Conservation (phyloP, 495 filamentous ascomycete genomes). For the Penicillium maclennaniae region DNA sequence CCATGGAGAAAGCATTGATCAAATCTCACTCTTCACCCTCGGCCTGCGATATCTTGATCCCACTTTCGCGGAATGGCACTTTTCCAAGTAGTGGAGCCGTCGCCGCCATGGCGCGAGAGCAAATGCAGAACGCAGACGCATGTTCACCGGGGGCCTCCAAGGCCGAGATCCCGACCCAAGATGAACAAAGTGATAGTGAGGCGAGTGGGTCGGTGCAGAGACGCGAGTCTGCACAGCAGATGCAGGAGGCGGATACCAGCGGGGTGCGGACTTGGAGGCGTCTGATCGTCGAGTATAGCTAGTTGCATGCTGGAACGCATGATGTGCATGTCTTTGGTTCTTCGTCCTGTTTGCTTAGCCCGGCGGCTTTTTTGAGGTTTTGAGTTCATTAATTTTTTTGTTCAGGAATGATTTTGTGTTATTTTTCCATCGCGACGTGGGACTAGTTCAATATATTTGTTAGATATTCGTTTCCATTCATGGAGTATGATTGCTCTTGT, state of each 20-base stretch:
- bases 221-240: slow-evolving; percentile 25
- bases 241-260: slow-evolving; percentile 30
- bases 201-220: slow-evolving; percentile 14
- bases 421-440: no score
- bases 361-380: background rate
- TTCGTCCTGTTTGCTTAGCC: background rate
- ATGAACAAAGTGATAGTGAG: background rate
- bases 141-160: slow-evolving; percentile 1
- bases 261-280: slow-evolving; percentile 34
- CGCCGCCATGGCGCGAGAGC: slow-evolving; percentile 19
- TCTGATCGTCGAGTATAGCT: slow-evolving; percentile 37
- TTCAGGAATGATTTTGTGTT: background rate
- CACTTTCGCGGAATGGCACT: slow-evolving; percentile 29
- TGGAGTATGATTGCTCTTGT: background rate
- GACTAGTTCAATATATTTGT: background rate
- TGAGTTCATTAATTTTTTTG: background rate
- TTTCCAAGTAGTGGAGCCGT: slow-evolving; percentile 31
- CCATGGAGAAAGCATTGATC: slow-evolving; percentile 20
- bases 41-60: slow-evolving; percentile 36
- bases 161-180: background rate
- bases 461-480: background rate
- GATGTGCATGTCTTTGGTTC: background rate
- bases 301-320: slow-evolving; percentile 1
- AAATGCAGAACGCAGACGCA: slow-evolving; percentile 4
- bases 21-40: slow-evolving; percentile 15